phyloP scores from a whole-genome alignment of 23 red algal species.

The Gracilaria domingensis region DNA sequence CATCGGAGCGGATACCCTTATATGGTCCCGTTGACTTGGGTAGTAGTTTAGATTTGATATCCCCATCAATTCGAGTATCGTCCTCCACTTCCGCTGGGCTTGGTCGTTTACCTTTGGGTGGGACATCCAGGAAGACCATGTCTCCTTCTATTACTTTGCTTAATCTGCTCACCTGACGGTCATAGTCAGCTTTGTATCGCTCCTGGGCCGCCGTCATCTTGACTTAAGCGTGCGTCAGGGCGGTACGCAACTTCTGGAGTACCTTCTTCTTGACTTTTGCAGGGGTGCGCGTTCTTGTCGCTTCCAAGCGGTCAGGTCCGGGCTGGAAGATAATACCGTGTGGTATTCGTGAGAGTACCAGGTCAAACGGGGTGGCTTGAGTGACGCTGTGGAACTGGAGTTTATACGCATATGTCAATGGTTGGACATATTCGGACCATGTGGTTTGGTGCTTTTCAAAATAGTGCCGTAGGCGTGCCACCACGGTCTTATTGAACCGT shows the following conservation, averaged over 20 bases:
- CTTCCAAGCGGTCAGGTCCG: no score
- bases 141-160: background rate
- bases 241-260: background rate
- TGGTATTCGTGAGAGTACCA: slow-evolving; percentile 2
- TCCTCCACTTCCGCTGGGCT: no score
- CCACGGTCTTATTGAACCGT: background rate
- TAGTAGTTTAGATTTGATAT: background rate
- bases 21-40: no score
- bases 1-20: no score
- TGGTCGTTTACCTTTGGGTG: background rate
- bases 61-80: background rate
- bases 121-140: background rate
- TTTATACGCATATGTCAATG: no score
- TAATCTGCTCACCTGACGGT: background rate
- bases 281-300: background rate
- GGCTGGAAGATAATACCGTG: background rate
- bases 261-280: background rate
- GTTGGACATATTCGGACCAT: no score
- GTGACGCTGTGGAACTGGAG: background rate
- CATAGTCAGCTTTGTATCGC: background rate
- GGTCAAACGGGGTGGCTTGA: background rate
- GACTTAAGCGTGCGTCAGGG: background rate
- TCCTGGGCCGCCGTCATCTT: no score
- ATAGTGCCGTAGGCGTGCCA: background rate
- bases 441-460: background rate